These are phyloP conservation scores for Fusarium chlamydosporum DNA, from an alignment of 2,329 filamentous ascomycete genomes.

Conservation along the genomic window DNA sequence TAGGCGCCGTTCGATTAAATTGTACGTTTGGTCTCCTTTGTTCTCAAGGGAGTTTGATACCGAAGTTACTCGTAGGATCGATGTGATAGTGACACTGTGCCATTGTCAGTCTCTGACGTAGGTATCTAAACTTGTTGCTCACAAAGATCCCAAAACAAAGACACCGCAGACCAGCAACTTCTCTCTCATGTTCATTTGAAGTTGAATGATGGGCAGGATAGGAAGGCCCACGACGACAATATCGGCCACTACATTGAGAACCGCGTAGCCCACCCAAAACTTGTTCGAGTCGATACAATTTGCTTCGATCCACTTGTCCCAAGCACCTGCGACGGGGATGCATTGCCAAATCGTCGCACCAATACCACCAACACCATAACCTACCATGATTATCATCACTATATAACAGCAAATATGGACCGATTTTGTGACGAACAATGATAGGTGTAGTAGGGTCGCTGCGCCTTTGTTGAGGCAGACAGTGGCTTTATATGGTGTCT, in stretches of 20 bases:
- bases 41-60: background rate
- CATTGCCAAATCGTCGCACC: conserved; percentile 7
- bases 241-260: background rate
- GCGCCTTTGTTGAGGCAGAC: conserved; percentile 5
- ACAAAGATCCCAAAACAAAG: conserved; percentile 7
- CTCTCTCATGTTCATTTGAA: background rate
- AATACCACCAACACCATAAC: background rate
- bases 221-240: conserved; percentile 3
- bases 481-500: conserved; percentile 9
- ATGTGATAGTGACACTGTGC: conserved; percentile 3
- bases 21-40: background rate
- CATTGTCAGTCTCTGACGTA: background rate
- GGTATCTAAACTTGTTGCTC: background rate
- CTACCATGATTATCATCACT: background rate
- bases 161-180: background rate
- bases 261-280: conserved; percentile 3
- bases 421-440: background rate
- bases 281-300: conserved; percentile 11
- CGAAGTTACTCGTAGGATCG: conserved; percentile 6
- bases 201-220: background rate
- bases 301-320: background rate
- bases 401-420: background rate
- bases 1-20: conserved; percentile 4
- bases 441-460: background rate
- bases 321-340: background rate